Evolutionary conservation across 345 rosid species (phyloP), one percentile per base, ranked within the genome.

Genomic region (Reutealis trisperma): DNA sequence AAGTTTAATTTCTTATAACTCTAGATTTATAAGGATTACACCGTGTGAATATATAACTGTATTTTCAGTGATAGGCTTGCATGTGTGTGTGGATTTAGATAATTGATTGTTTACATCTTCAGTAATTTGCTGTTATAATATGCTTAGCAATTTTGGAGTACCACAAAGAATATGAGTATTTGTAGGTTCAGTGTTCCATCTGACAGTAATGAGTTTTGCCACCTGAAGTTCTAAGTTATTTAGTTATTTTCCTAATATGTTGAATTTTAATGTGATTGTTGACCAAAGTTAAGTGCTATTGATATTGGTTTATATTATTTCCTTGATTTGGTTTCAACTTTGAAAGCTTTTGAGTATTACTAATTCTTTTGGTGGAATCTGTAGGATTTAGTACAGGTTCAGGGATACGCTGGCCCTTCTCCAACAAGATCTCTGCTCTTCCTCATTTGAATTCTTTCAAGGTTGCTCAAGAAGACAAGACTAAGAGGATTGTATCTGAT

Each of bases 381-480:
- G 47, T 72, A 88, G 84, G 91, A 63, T 84, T 80, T 77, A 24
- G 67, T 70, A 84, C 65, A 65, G 84, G 83, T 30, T 74, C 83
- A 13, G 86, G 79, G 59, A 80, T 82, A n/a, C 90, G 82, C 54
- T 86, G 93, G 95, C 85, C 91, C 24, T 88, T 85, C 71, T 54
- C 83, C 41, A 84, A 83, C 81, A 84, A 84, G 75, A 82, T 77
- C 63, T 83, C 88, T 47, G 80, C 86, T 34, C 81, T 80, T 78
- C 78, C 87, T 72, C 88, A 83, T 13, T 65, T 79, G 67, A 81
- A 83, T 85, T 82, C 82, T 37, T 80, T 89, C 27, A 84, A 80
- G 82, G 79, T 75, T 79, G 66, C 79, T 78, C 89, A 78, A 75
- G 92, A 84, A 57, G 86, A 87, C 61, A 84, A 83, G 82, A 65